Evolutionary conservation across 345 rosid species (phyloP).

Genomic region (Populus simonii): DNA sequence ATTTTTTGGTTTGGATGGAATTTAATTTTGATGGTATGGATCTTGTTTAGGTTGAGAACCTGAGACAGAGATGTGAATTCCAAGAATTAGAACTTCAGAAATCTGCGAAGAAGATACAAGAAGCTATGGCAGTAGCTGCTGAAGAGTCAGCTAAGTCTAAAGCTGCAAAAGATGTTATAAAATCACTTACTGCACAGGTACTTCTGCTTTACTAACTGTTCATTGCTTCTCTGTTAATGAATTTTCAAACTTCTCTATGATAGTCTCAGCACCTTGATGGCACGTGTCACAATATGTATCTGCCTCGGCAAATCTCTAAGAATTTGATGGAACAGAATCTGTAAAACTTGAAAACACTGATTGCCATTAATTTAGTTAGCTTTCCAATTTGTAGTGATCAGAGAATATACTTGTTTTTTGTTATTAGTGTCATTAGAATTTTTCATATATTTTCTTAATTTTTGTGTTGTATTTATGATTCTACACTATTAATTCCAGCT

Average conservation of each 20-base stretch:
- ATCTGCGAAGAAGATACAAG: conserved; percentile 75
- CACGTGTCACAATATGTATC: background rate
- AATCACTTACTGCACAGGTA: conserved; percentile 91
- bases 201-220: conserved; percentile 9
- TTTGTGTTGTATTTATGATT: background rate
- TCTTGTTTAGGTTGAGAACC: conserved; percentile 62
- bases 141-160: conserved; percentile 81
- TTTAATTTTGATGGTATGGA: conserved; percentile 16
- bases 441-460: background rate
- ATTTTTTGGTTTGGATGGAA: background rate
- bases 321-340: background rate
- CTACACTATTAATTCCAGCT: conserved; percentile 47
- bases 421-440: background rate
- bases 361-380: background rate
- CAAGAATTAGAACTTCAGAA: conserved; percentile 86
- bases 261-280: background rate
- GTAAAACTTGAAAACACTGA: background rate
- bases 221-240: conserved; percentile 1
- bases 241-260: background rate
- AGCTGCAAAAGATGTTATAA: conserved; percentile 95
- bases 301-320: background rate
- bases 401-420: background rate
- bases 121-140: conserved; percentile 64
- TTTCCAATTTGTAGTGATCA: background rate
- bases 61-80: conserved; percentile 70